Evolutionary conservation across 805 yeast genomes (phyloP), one percentile per base, ranked within the genome.

Genomic region (Saturnispora silvae): DNA sequence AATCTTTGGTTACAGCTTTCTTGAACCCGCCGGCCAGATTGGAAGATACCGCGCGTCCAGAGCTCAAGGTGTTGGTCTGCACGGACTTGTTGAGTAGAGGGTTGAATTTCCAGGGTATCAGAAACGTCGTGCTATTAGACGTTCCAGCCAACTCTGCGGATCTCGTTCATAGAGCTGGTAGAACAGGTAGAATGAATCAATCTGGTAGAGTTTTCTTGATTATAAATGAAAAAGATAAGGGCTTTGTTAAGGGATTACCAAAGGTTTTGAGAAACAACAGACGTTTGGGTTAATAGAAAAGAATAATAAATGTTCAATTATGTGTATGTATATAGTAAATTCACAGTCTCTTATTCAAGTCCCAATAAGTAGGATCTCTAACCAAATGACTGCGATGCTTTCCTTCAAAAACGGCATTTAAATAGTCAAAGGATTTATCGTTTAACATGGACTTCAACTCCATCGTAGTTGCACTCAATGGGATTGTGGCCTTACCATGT

Each of bases 61-160:
- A 44, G 34, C 53, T 84, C 41, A 79, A 80, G 48, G 80, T 89
- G 0, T 64, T 92, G 23, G 76, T 89, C 0, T 81, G 95, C 17
- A 86, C 97, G 0, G 98, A 89, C 57, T 64, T 92, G 31, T 65
- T 84, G 40, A 87, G 96, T 1, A 67, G 98, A 51, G 98, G 98
- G 3, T 60, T 92, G 39, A 89, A 89, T 51, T 86, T 92, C 59
- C 69, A 71, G 38, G 81, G 81, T 14, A 75, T 92, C 22, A 70
- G 86, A 46, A 86, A 86, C 48, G 83, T 89, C 10, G 67, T 89
- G 20, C 60, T 92, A 35, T 80, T 78, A 62, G 96, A 89, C 52
- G 73, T 86, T 31, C 98, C 98, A 5, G 70, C 71, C 37, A 77
- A 81, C 13, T 73, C 96, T 0, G 77, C 84, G 15, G 97, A 89